Percentiles rank a stretch among this genome's conserved stretches.
phyloP scores from a whole-genome alignment of 345 rosid genomes.

The Gossypium rotundifolium region DNA sequence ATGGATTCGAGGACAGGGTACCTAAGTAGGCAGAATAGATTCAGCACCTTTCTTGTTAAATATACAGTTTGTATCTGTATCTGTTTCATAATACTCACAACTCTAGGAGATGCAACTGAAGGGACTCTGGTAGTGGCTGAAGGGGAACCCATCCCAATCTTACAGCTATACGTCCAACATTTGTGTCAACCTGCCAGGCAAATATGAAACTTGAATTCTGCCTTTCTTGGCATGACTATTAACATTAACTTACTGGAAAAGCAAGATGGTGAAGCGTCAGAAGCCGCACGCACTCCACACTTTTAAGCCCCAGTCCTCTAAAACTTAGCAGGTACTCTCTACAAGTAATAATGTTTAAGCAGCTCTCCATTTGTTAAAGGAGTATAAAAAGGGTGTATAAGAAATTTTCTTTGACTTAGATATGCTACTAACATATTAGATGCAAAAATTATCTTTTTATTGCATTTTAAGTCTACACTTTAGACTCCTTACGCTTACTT shows the following conservation, averaged over 20 bases:
- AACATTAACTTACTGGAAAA: conserved; percentile 68
- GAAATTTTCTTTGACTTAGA: conserved; percentile 14
- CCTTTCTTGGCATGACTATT: conserved; percentile 4
- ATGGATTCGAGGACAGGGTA: conserved; percentile 91
- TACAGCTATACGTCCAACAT: conserved; percentile 97
- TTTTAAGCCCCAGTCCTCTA: conserved; percentile 82
- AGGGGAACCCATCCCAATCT: conserved; percentile 99
- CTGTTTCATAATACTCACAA: conserved; percentile 46
- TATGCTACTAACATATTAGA: neutral
- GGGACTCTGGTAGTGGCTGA: conserved; percentile 93
- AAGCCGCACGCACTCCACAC: conserved; percentile 98
- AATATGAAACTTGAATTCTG: conserved; percentile 14
- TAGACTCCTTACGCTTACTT: conserved; percentile 46
- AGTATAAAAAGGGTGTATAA: conserved; percentile 9
- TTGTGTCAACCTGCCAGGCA: conserved; percentile 83
- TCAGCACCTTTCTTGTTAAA: conserved; percentile 13
- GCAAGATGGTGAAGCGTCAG: conserved; percentile 95
- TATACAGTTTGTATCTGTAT: conserved; percentile 1
- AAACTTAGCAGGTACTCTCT: conserved; percentile 86
- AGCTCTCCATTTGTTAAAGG: neutral
- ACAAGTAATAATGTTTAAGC: conserved; percentile 25
- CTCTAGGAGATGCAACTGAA: conserved; percentile 92
- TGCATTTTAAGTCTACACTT: conserved; percentile 16
- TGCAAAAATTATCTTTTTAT: conserved; percentile 16
- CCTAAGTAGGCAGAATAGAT: conserved; percentile 31